Evolutionary conservation across 352 stramenopile species (phyloP).

Genomic region (Phytophthora multivora): DNA sequence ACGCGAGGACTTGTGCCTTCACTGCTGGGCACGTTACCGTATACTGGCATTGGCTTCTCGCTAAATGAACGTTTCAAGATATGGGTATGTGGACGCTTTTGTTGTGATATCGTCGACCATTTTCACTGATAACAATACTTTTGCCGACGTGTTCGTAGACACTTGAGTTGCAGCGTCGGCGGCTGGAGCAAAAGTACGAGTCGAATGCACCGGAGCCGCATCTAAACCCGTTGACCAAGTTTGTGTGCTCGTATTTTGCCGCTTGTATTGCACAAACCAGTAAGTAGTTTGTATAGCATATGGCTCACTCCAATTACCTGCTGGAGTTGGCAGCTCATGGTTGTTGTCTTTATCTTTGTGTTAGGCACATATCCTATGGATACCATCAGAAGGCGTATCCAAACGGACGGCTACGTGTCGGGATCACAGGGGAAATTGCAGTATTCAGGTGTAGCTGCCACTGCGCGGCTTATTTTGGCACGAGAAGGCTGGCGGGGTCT

Average conservation of each 20-base stretch:
- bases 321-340: neutral
- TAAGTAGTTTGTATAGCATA: constrained; percentile 35
- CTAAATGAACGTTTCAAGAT: constrained; percentile 87
- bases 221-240: constrained; percentile 80
- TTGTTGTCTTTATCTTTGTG: constrained; percentile 5
- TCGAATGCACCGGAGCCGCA: constrained; percentile 29
- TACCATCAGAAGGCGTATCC: constrained; percentile 82
- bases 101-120: neutral
- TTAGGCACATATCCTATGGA: constrained; percentile 86
- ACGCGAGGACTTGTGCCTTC: constrained; percentile 75
- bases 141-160: constrained; percentile 29
- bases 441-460: constrained; percentile 75
- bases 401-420: constrained; percentile 81
- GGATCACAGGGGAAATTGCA: constrained; percentile 44
- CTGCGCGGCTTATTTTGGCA: constrained; percentile 68
- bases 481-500: constrained; percentile 83
- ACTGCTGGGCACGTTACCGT: constrained; percentile 81
- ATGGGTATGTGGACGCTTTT: constrained; percentile 44
- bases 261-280: constrained; percentile 86
- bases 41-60: constrained; percentile 86
- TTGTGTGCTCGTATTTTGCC: constrained; percentile 84
- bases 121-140: neutral
- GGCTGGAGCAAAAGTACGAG: constrained; percentile 32
- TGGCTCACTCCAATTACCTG: neutral
- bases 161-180: constrained; percentile 50